Percentiles rank a stretch among this genome's conserved stretches.
Conservation (phyloP, 2,329 filamentous ascomycete species). For the Cladobotryum mycophilum region DNA sequence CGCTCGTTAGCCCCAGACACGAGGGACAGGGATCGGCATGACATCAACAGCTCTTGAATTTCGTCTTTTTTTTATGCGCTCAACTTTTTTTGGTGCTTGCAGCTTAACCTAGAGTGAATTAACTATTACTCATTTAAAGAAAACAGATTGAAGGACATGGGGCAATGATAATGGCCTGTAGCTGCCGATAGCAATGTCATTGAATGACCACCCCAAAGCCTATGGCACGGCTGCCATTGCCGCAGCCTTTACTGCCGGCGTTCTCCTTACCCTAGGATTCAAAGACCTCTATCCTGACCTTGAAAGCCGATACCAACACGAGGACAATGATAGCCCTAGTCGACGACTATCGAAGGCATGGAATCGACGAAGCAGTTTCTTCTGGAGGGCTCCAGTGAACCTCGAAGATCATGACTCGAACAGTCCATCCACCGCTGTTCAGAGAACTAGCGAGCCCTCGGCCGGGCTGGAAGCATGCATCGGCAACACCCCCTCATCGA, state of each 20-base stretch:
- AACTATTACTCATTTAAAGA: neutral
- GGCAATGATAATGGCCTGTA: neutral
- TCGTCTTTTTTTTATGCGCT: slow-evolving; percentile 1
- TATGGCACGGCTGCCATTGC: slow-evolving; percentile 61
- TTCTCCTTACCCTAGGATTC: slow-evolving; percentile 68
- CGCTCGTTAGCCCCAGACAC: neutral
- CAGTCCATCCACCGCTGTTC: slow-evolving; percentile 14
- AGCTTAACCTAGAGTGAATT: neutral
- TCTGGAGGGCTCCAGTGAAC: slow-evolving; percentile 42
- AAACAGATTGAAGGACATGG: neutral
- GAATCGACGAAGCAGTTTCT: slow-evolving; percentile 37
- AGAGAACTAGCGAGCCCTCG: slow-evolving; percentile 38
- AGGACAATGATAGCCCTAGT: slow-evolving; percentile 20
- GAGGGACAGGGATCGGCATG: slow-evolving; percentile 17
- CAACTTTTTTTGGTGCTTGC: neutral
- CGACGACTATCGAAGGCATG: neutral
- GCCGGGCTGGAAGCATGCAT: slow-evolving; percentile 88
- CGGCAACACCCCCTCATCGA: slow-evolving; percentile 82
- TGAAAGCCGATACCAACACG: slow-evolving; percentile 55
- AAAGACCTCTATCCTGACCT: slow-evolving; percentile 76
- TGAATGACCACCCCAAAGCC: slow-evolving; percentile 54
- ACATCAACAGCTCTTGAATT: slow-evolving; percentile 16
- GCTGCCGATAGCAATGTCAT: slow-evolving; percentile 40
- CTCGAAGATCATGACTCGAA: slow-evolving; percentile 49
- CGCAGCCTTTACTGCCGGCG: slow-evolving; percentile 69